Evolutionary conservation across 768 basidiomycete species (phyloP).

Genomic region (Podaxis sp.): DNA sequence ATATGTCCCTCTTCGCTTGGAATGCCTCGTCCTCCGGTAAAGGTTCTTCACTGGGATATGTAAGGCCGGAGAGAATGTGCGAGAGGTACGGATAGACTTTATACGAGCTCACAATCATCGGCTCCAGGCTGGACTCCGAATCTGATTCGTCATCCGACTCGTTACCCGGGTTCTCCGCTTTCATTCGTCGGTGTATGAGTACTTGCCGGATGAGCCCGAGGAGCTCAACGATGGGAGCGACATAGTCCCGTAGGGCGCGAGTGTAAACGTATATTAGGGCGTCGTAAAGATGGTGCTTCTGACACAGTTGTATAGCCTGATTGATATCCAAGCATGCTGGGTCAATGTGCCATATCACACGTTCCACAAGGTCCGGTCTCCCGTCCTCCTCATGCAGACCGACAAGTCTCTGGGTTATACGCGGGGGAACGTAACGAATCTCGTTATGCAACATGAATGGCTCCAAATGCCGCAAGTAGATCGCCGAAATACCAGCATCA

Average conservation of each 20-base stretch:
- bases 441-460: slow-evolving; percentile 71
- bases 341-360: slow-evolving; percentile 94
- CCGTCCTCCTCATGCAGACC: slow-evolving; percentile 68
- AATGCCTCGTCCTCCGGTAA: slow-evolving; percentile 60
- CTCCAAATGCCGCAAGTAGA: slow-evolving; percentile 81
- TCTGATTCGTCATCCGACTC: slow-evolving; percentile 22
- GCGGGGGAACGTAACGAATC: slow-evolving; percentile 77
- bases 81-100: slow-evolving; percentile 90
- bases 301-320: slow-evolving; percentile 85
- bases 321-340: slow-evolving; percentile 89
- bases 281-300: slow-evolving; percentile 80
- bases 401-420: slow-evolving; percentile 82
- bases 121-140: slow-evolving; percentile 42
- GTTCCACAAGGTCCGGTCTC: slow-evolving; percentile 75
- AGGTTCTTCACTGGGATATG: slow-evolving; percentile 81
- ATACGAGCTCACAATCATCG: slow-evolving; percentile 70
- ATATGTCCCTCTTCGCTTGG: slow-evolving; percentile 69
- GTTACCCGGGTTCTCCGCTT: slow-evolving; percentile 23
- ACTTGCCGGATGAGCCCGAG: slow-evolving; percentile 72
- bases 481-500: slow-evolving; percentile 74
- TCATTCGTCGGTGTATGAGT: slow-evolving; percentile 45
- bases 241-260: slow-evolving; percentile 81
- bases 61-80: slow-evolving; percentile 72
- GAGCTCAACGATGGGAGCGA: slow-evolving; percentile 84
- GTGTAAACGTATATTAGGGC: slow-evolving; percentile 94